Base-by-base conservation (phyloP, 768 basidiomycete species). In the Mycena belliarum region DNA sequence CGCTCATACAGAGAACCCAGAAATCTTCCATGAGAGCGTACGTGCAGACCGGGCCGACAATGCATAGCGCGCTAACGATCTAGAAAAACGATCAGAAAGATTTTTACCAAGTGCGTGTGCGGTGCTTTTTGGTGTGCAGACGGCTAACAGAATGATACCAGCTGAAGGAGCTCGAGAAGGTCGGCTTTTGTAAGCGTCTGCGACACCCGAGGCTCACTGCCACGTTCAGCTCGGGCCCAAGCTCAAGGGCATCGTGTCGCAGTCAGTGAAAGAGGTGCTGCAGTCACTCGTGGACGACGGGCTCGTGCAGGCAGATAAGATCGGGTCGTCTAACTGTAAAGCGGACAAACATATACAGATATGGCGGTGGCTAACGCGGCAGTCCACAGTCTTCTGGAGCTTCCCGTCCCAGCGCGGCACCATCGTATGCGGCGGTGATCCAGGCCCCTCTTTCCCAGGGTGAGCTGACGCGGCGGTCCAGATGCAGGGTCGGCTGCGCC, bases 21-120 rank as follows among this genome's bases (percentile, higher is more conserved):
- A 95, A 73, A 92, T 98, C 63, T 96, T 98, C 66, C 93, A 95
- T 66, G 95, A 98, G 72, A 87, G 88, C 16, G 93, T 93, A 66
- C 50, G 71, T 56, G 51, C 24, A 23, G 5, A 1, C 24, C 48
- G 6, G 37, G 10, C 11, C 4, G 28, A n/a, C n/a, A n/a, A 12
- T 32, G 4, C 12, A 1, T 47, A 0, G 24, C 37, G 42, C 46
- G 32, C 23, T 55, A 15, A 56, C 37, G 18, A 1, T n/a, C 15
- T 2, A n/a, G 29, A 24, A 48, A 38, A 32, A 52, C 26, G 21
- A n/a, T n/a, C 62, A 94, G 92, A 90, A 87, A 70, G 91, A 93
- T 68, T 95, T 94, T 66, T 95, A 80, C 68, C 88, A 89, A 73
- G 87, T 81, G 43, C 56, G 21, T 43, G 20, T 47, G n/a, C 21